Evolutionary conservation across 1,139 yeast species (phyloP), one percentile per base, ranked within the genome.

Genomic region (Pichia sp.): DNA sequence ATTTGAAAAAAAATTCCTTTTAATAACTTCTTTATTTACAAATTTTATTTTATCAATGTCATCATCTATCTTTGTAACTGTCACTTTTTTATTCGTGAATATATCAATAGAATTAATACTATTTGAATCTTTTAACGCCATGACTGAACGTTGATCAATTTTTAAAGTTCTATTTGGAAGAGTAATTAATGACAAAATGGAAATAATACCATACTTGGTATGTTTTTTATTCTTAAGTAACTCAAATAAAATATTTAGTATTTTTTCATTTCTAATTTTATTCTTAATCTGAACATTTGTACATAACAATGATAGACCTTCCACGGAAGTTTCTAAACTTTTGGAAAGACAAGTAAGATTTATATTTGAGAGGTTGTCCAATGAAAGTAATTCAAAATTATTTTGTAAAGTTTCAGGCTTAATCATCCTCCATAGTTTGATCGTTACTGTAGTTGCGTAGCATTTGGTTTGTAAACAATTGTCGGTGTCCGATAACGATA

Each of bases 241-340:
- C 1, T 27, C 15, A 3, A 51, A 23, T 46, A 59, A 27, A 13
- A 41, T 40, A 3, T 58, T 61, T 2, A 66, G 50, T 14, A 49
- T 52, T 18, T 59, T 63, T 46, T 71, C 66, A 23, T 45, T 43
- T 49, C 78, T 59, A 9, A 73, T 39, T 15, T 40, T 35, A 11
- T 57, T 53, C 41, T 66, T 64, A 4, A 68, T 54, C 9, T 57
- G 47, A 18, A 61, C 49, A 40, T 65, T 69, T 28, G 73, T 58
- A 1, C 74, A 64, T 20, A 74, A 51, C 43, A 70, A 72, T 14
- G 78, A 74, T 35, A 74, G 51, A 1, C 74, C 72, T 55, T 74
- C 80, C 28, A 50, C 46, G 1, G 50, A 40, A 11, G 44, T 45
- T 19, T 37, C 40, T 3, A 41, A 39, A n/a, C 35, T 20, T 2